Base-by-base conservation (phyloP, 495 filamentous ascomycete genomes). In the Penicillium cinerascens region DNA sequence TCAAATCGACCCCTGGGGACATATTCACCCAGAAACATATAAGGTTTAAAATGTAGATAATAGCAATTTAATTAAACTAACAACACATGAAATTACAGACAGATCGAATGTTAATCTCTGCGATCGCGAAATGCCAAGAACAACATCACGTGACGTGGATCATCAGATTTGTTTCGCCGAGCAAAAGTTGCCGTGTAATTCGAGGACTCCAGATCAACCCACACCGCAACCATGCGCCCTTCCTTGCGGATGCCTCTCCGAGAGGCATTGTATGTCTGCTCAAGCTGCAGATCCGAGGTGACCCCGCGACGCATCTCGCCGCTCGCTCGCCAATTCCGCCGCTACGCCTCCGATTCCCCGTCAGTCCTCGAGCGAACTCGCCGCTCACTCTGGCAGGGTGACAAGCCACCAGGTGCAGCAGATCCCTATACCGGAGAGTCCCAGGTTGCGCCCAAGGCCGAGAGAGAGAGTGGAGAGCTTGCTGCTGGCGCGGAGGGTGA, bases 311-410 rank as follows among this genome's bases (percentile, higher is more conserved):
- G 38, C 20, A 39, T 59, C 38, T 73, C 74, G 7, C 65, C 72
- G 21, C 54, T 72, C 18, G 52, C 70, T 54, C 64, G 65, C 52
- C 72, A 73, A 68, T 64, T 67, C 67, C 70, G 72, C 58, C 70
- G 61, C 58, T 55, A 74, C 61, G 70, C 72, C 37, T 72, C 70
- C 63, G 61, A 64, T 52, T 57, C 58, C 41, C 61, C 64, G 39
- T 63, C 74, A 45, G 57, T 79, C 44, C 74, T 77, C 44, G 78
- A 82, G 27, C 69, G 71, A 26, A 62, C 83, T 45, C 76, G 78
- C 36, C 64, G 68, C 47, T 76, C 71, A 63, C 69, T 85, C 51
- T 83, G 80, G 80, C 78, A 78, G 18, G 75, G 78, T 9, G 76
- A 82, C 21, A 74, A 72, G 21, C 78, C 80, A 5, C 79, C 79